phyloP scores from a whole-genome alignment of 148 eudicot genomes.

The Arctostaphylos glauca region DNA sequence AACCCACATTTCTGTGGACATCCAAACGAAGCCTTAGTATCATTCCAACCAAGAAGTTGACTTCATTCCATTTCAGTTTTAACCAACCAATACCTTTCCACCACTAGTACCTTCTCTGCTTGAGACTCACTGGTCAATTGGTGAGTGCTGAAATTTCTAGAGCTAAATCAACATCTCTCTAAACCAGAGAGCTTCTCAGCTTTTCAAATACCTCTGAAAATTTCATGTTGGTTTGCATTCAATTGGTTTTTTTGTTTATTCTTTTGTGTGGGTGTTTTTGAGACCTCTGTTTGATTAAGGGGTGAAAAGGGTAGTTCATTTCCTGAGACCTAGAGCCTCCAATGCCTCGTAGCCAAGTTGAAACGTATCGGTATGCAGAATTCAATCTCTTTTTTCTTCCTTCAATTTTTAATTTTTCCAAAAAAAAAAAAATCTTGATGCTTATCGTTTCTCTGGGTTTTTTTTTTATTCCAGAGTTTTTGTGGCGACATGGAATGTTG shows the following conservation, averaged over 20 bases:
- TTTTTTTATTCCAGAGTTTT: slow-evolving; percentile 34
- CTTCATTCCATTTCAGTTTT: not conserved
- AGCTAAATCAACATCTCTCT: not conserved
- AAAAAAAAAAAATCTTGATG: not conserved
- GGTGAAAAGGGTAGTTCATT: not conserved
- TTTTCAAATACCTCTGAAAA: not conserved
- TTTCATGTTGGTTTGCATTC: not conserved
- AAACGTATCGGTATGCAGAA: slow-evolving; percentile 43
- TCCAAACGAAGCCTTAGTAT: not conserved
- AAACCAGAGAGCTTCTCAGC: not conserved
- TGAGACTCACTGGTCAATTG: not conserved
- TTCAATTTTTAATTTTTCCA: slow-evolving; percentile 1
- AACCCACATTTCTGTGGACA: not conserved
- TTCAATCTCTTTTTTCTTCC: not conserved
- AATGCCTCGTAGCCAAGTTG: slow-evolving; percentile 27
- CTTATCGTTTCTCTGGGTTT: not conserved
- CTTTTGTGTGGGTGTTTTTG: not conserved
- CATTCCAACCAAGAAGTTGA: not conserved
- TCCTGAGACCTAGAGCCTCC: slow-evolving; percentile 23
- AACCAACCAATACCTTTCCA: not conserved
- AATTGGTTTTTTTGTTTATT: not conserved
- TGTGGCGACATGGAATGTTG: slow-evolving; percentile 74
- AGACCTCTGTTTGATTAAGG: not conserved
- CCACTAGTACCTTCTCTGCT: not conserved
- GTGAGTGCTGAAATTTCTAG: not conserved